Evolutionary conservation across 2,329 filamentous ascomycete genomes (phyloP).

Genomic region (Fusarium circinatum): DNA sequence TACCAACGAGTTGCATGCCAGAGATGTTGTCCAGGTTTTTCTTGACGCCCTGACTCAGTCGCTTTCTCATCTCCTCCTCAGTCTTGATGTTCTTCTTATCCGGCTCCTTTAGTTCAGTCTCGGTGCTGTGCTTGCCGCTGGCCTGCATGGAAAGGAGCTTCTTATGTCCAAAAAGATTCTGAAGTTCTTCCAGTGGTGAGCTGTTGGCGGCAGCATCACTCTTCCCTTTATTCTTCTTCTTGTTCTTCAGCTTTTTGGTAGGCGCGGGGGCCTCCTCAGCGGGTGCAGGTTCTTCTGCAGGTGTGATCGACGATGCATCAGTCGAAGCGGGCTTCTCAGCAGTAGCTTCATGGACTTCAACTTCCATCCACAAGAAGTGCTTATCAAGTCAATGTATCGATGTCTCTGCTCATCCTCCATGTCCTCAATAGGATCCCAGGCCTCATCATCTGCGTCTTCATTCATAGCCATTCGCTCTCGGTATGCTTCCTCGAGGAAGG

Average conservation of each 20-base stretch:
- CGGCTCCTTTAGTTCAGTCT: slow-evolving; percentile 25
- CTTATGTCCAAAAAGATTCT: slow-evolving; percentile 11
- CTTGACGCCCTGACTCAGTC: slow-evolving; percentile 40
- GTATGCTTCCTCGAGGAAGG: slow-evolving; percentile 43
- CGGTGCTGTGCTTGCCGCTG: background rate
- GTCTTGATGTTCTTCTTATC: slow-evolving; percentile 46
- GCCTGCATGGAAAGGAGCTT: slow-evolving; percentile 31
- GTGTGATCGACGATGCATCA: background rate
- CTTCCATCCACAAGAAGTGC: slow-evolving; percentile 45
- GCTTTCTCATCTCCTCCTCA: slow-evolving; percentile 44
- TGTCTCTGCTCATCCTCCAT: slow-evolving; percentile 36
- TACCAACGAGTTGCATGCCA: slow-evolving; percentile 41
- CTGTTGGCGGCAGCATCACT: background rate
- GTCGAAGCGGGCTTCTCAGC: background rate
- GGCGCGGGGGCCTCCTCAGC: background rate
- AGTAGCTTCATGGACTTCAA: background rate
- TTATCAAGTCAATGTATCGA: slow-evolving; percentile 45
- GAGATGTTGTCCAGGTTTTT: slow-evolving; percentile 35
- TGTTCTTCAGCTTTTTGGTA: slow-evolving; percentile 17
- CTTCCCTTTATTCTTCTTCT: slow-evolving; percentile 36
- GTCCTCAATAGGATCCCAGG: slow-evolving; percentile 46
- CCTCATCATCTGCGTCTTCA: slow-evolving; percentile 30
- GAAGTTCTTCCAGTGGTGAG: background rate
- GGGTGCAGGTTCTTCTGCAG: background rate
- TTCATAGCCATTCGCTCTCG: slow-evolving; percentile 35